These are phyloP conservation scores for Tritrichomonas musculus DNA, from an alignment of 208 protist genomes.

Conservation along the genomic window DNA sequence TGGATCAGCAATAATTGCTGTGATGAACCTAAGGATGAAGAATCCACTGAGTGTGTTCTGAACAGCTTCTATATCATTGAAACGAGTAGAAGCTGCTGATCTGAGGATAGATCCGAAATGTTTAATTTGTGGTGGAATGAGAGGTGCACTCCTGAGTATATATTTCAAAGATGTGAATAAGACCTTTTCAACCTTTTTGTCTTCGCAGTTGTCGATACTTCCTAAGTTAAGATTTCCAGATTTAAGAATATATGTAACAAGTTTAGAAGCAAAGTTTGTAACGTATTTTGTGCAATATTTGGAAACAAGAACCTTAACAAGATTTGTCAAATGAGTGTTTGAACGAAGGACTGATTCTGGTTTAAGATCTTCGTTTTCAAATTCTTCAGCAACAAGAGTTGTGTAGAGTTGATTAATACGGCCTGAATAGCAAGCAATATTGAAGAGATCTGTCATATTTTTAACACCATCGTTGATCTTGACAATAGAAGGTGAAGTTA, in stretches of 20 bases:
- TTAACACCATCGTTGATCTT: background rate
- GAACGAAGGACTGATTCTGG: background rate
- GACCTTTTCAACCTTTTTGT: background rate
- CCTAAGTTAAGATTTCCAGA: background rate
- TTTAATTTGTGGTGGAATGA: background rate
- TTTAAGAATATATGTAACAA: background rate
- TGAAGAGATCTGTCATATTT: background rate
- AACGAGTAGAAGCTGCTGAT: background rate
- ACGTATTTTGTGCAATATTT: background rate
- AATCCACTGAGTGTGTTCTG: background rate
- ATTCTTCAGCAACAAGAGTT: background rate
- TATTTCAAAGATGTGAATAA: background rate
- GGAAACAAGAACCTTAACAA: background rate
- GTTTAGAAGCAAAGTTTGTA: background rate
- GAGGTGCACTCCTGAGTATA: background rate
- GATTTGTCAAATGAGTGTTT: background rate
- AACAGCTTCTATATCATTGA: background rate
- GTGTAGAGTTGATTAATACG: background rate
- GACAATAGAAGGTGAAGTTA: background rate
- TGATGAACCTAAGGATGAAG: background rate
- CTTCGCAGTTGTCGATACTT: background rate
- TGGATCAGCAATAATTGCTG: background rate
- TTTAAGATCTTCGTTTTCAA: background rate
- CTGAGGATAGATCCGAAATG: background rate
- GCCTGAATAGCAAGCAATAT: background rate